These are phyloP conservation scores for Trypanosoma theileri DNA, from an alignment of 208 protist genomes.

Conservation along the genomic window DNA sequence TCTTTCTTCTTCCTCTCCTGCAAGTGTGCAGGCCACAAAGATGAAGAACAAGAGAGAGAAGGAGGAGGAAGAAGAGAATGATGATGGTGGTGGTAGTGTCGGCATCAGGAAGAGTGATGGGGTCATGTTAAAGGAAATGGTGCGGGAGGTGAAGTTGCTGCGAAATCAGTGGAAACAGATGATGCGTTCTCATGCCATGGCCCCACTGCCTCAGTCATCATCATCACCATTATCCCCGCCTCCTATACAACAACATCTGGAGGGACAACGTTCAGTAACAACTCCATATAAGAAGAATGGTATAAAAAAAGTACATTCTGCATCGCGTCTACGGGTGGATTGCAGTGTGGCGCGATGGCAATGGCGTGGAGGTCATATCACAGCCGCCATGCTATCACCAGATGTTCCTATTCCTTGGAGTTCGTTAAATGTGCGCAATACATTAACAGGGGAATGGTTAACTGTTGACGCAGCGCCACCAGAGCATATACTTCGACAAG, in stretches of 20 bases:
- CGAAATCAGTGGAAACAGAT: slow-evolving; percentile 49
- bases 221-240: neutral
- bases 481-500: neutral
- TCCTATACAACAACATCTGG: no score
- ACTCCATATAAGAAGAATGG: no score
- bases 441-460: slow-evolving; percentile 48
- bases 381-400: neutral
- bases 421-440: slow-evolving; percentile 37
- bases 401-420: slow-evolving; percentile 36
- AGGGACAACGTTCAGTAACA: no score
- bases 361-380: slow-evolving; percentile 15
- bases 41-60: no score
- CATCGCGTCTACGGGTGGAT: slow-evolving; percentile 7
- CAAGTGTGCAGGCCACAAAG: neutral
- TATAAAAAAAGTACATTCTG: no score
- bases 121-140: slow-evolving; percentile 18
- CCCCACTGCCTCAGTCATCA: neutral
- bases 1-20: no score
- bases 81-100: neutral
- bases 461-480: slow-evolving; percentile 2
- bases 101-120: neutral
- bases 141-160: slow-evolving; percentile 49
- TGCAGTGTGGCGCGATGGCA: slow-evolving; percentile 24
- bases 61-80: no score
- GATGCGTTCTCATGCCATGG: slow-evolving; percentile 3